Conservation (phyloP, 768 basidiomycete genomes). For the Galerina sulciceps region DNA sequence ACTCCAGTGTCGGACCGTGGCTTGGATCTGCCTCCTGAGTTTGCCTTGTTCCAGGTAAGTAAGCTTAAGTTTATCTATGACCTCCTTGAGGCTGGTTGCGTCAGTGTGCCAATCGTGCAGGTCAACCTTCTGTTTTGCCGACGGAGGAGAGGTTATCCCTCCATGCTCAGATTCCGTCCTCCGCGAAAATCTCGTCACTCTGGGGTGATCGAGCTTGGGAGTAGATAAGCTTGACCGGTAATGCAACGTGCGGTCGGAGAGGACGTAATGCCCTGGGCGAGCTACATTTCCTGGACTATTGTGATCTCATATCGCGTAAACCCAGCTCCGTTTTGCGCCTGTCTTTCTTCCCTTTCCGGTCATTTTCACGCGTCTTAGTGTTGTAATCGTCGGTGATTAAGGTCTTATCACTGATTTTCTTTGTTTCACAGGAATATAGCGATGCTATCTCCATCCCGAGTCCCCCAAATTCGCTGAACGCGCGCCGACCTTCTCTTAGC, state of each 20-base stretch:
- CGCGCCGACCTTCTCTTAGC: constrained; percentile 15
- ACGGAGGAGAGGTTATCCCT: constrained; percentile 26
- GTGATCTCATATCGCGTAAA: constrained; percentile 7
- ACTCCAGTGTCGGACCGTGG: constrained; percentile 22
- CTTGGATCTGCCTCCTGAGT: constrained; percentile 33
- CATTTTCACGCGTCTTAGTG: constrained; percentile 6
- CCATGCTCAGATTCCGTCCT: constrained; percentile 22
- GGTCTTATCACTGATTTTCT: constrained; percentile 5
- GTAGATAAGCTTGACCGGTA: constrained; percentile 18
- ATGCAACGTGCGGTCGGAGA: constrained; percentile 17
- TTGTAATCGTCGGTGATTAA: constrained; percentile 6
- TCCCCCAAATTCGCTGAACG: constrained; percentile 13
- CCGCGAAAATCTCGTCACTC: constrained; percentile 17
- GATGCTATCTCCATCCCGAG: constrained; percentile 20
- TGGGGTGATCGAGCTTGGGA: constrained; percentile 7
- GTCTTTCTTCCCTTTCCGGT: not conserved
- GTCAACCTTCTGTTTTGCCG: not conserved
- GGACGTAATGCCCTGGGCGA: constrained; percentile 13
- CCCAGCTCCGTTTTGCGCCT: not conserved
- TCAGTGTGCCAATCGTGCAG: not conserved
- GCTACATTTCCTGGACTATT: not conserved
- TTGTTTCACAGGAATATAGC: constrained; percentile 20
- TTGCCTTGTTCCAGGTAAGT: constrained; percentile 39
- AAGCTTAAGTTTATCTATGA: not conserved
- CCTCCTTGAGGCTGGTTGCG: too few species aligned